Evolutionary conservation across 129 eudicot genomes (phyloP).

Genomic region (Saposhnikovia divaricata): DNA sequence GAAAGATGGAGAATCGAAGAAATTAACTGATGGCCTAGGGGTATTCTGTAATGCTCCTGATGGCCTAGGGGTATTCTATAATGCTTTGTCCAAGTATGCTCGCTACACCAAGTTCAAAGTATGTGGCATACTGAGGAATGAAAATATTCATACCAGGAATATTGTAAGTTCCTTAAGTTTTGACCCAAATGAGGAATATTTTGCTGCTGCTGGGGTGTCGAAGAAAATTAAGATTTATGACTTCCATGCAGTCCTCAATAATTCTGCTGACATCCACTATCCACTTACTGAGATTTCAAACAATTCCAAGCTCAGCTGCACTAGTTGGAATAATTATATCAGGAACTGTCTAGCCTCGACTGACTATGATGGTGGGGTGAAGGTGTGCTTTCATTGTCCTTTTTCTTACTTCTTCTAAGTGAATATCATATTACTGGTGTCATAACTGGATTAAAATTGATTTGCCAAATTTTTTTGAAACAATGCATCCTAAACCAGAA

Average conservation of each 20-base stretch:
- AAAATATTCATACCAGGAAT: conserved; percentile 29
- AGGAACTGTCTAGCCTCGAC: conserved; percentile 49
- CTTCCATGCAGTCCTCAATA: conserved; percentile 28
- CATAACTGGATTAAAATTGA: neutral
- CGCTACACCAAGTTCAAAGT: conserved; percentile 40
- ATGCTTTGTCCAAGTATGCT: conserved; percentile 49
- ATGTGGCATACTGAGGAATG: conserved; percentile 32
- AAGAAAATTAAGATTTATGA: conserved; percentile 62
- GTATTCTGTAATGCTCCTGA: conserved; percentile 33
- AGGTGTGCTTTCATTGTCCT: too few species aligned
- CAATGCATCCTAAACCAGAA: too few species aligned
- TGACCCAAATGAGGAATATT: conserved; percentile 53
- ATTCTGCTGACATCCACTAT: conserved; percentile 41
- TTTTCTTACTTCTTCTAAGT: neutral
- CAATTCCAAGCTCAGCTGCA: conserved; percentile 44
- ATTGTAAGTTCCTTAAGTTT: conserved; percentile 56
- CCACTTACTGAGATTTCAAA: conserved; percentile 52
- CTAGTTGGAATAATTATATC: conserved; percentile 55
- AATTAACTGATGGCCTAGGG: conserved; percentile 21
- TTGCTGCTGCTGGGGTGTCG: conserved; percentile 59
- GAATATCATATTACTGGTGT: neutral
- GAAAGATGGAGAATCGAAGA: conserved; percentile 2
- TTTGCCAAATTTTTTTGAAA: too few species aligned
- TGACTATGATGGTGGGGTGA: too few species aligned
- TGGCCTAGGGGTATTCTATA: conserved; percentile 27